A percentile compares a stretch with the other conserved stretches of the same genome.
Evolutionary conservation across 2,329 filamentous ascomycete species (phyloP).

Genomic region (Ceratocystis papillata): DNA sequence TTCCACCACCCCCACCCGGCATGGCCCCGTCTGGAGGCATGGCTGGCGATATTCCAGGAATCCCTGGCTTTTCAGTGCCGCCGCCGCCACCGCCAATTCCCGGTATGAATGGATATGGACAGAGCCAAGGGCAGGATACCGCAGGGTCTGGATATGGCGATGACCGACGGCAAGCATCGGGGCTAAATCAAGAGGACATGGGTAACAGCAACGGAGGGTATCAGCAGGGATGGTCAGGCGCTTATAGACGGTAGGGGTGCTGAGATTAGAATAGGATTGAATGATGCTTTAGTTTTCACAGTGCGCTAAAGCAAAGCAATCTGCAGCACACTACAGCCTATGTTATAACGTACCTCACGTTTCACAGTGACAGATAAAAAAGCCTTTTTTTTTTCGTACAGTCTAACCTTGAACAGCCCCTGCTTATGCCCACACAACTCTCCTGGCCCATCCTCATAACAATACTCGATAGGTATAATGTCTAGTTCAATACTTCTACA

Average conservation of each 20-base stretch:
- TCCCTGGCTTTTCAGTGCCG: constrained; percentile 28
- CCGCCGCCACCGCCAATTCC: constrained; percentile 31
- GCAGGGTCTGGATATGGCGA: constrained; percentile 2
- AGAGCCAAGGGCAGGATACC: not conserved
- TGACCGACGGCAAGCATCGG: constrained; percentile 6
- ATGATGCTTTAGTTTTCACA: too few species aligned
- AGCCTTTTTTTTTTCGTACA: too few species aligned
- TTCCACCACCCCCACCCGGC: constrained; percentile 46
- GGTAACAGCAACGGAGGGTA: not conserved
- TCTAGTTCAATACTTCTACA: not conserved
- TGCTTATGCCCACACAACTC: not conserved
- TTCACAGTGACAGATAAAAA: too few species aligned
- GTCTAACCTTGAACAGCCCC: not conserved
- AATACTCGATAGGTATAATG: constrained; percentile 12
- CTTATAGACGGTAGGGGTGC: constrained; percentile 8
- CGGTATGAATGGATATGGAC: constrained; percentile 14
- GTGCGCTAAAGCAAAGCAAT: not conserved
- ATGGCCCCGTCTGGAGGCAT: constrained; percentile 34
- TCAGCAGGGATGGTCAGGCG: constrained; percentile 15
- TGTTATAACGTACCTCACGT: too few species aligned
- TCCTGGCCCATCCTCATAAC: not conserved
- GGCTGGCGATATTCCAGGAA: constrained; percentile 30
- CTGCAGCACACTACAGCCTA: not conserved
- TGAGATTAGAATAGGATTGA: too few species aligned
- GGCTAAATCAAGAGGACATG: not conserved